A percentile compares a stretch with the other conserved stretches of the same genome.
Evolutionary conservation across 129 eudicot species (phyloP).

Genomic region (Cynara cardunculus): DNA sequence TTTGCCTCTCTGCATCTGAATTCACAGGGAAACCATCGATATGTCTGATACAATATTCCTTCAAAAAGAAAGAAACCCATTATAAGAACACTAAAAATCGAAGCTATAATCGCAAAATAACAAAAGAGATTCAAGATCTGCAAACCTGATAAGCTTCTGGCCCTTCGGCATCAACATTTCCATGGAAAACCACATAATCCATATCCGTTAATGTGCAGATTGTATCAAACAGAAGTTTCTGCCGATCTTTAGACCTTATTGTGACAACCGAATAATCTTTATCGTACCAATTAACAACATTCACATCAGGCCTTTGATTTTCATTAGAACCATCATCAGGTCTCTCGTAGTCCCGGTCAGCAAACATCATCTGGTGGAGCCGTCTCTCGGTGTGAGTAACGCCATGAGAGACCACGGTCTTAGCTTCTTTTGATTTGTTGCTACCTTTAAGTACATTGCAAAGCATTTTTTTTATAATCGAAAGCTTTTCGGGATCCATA

Average conservation of each 20-base stretch:
- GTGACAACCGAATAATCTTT: slow-evolving; percentile 91
- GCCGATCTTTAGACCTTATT: slow-evolving; percentile 88
- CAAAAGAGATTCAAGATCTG: not conserved
- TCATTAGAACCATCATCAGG: slow-evolving; percentile 37
- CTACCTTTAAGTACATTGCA: slow-evolving; percentile 88
- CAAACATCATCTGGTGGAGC: slow-evolving; percentile 97
- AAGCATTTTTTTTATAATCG: slow-evolving; percentile 62
- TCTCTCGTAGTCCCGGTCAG: slow-evolving; percentile 77
- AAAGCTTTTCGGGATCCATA: slow-evolving; percentile 61
- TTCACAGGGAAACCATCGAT: slow-evolving; percentile 89
- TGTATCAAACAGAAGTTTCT: slow-evolving; percentile 84
- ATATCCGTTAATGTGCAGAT: slow-evolving; percentile 93
- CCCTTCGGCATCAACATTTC: slow-evolving; percentile 87
- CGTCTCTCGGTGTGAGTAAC: slow-evolving; percentile 82
- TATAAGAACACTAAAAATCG: not conserved
- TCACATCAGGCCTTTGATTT: slow-evolving; percentile 64
- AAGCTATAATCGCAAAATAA: not conserved
- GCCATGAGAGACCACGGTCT: slow-evolving; percentile 62
- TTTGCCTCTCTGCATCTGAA: slow-evolving; percentile 93
- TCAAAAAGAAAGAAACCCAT: slow-evolving; percentile 6
- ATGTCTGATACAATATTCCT: slow-evolving; percentile 92
- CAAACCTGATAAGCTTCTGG: slow-evolving; percentile 86
- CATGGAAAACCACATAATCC: slow-evolving; percentile 97
- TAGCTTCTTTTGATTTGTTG: slow-evolving; percentile 65
- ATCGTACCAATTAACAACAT: slow-evolving; percentile 85